Conservation (phyloP, 192 early-diverging fungal genomes). For the Rhizophagus clarus region DNA sequence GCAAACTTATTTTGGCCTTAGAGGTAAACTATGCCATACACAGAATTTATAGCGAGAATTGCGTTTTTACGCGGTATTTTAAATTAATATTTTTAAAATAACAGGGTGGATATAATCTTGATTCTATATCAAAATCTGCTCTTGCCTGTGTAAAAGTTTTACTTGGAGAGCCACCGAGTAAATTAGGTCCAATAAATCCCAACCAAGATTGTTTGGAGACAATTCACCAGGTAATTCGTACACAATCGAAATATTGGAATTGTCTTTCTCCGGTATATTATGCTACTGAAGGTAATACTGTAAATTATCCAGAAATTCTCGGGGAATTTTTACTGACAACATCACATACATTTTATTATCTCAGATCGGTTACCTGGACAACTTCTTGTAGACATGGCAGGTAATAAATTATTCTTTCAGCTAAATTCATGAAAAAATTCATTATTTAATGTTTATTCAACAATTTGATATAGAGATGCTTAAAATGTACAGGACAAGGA, state of each 20-base stretch:
- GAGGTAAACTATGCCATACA: slow-evolving; percentile 54
- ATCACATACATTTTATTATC: background rate
- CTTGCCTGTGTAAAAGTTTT: slow-evolving; percentile 76
- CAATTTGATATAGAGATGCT: slow-evolving; percentile 6
- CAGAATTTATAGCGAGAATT: background rate
- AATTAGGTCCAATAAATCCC: slow-evolving; percentile 42
- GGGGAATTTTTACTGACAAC: background rate
- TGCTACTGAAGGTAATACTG: slow-evolving; percentile 35
- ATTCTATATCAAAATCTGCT: slow-evolving; percentile 73
- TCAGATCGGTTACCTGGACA: background rate
- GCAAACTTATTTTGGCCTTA: slow-evolving; percentile 76
- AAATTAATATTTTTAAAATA: slow-evolving; percentile 13
- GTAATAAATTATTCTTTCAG: background rate
- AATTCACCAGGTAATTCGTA: slow-evolving; percentile 47
- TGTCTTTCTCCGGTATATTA: slow-evolving; percentile 39
- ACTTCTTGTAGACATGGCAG: background rate
- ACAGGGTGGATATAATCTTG: slow-evolving; percentile 84
- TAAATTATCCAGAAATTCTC: background rate
- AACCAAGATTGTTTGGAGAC: slow-evolving; percentile 49
- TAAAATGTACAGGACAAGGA: slow-evolving; percentile 18
- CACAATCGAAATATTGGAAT: slow-evolving; percentile 53
- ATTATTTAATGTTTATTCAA: background rate
- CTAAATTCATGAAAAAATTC: background rate
- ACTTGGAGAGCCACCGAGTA: slow-evolving; percentile 59
- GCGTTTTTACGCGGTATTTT: background rate